Evolutionary conservation across 352 stramenopile genomes (phyloP), one percentile per base, ranked within the genome.

Genomic region (Aphanomyces euteiches): DNA sequence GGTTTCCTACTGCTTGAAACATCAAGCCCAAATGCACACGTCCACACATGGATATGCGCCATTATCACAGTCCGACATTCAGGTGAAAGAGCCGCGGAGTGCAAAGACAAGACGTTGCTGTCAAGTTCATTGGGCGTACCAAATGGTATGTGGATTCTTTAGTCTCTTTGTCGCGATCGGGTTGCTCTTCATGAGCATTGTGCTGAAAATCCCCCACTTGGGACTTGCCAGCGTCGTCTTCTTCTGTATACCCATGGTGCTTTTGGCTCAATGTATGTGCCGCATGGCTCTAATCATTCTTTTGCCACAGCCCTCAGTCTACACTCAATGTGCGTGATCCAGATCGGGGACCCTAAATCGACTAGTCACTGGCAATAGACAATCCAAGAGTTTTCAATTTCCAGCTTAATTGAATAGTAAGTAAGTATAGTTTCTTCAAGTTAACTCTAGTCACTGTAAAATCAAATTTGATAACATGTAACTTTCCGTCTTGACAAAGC

Each of bases 1-100:
- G 12, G 17, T 40, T 8, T 70, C 64, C 3, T 70, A 63, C 39
- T 70, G 64, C 64, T 70, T 61, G 47, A 70, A 70, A n/a, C 64
- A 70, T 47, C 21, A 41, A 7, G 2, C 15, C 1, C 64, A 70
- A 70, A 19, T 37, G 15, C 36, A 15, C 6, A 40, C n/a, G 10
- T 39, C 37, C 7, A 56, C 64, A 7, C 64, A 70, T 21, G 48
- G 64, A 10, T 70, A 70, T 37, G 64, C 64, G 3, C 64, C 64
- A 19, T 39, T 70, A 5, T 39, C 47, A 4, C 36, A 53, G 37
- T 21, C 47, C 13, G 64, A 70, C 15, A 13, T 70, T 5, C 64
- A 60, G 17, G 47, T 13, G 54, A 58, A 58, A 19, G 13, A 58
- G 50, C 8, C 8, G 28, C 50, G 37, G n/a, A 17, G 7, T n/a